Base-by-base conservation (phyloP, 2,329 filamentous ascomycete species). In the Coleophoma crateriformis region DNA sequence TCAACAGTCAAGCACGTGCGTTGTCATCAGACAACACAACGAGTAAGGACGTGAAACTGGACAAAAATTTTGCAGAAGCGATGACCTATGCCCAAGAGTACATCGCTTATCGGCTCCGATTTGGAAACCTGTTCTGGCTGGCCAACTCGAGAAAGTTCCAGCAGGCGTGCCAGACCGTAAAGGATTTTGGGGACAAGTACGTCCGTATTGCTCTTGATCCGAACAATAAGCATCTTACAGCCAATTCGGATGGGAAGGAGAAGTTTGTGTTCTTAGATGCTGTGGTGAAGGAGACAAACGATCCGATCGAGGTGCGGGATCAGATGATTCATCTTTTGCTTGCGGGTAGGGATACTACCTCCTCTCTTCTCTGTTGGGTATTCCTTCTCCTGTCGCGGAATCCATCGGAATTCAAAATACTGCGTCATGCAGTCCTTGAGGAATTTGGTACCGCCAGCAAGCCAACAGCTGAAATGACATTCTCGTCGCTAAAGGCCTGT, bases 241-340 rank as follows among this genome's bases (percentile, higher is more conserved):
- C 27, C 1, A 12, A 33, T 13, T 14, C 37, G 1, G 51, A 48
- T 2, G 41, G 54, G 35, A 54, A 63, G 20, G 44, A 57, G 32
- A 66, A 65, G 20, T 72, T 67, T 51, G 58, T 72, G 4, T 69
- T 75, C 39, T 53, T 73, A 3, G 58, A 75, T 50, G 78, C 79
- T 53, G 61, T 85, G 22, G 70, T 77, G 10, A 66, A 72, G 37
- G 66, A 73, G 37, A 70, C 67, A 0, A 58, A 64, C n/a, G 66
- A 75, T 57, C 60, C 63, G 1, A 58, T 53, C 2, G 57, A 65
- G n/a, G 49, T 73, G 0, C 55, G 67, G 7, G 67, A 69, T 50
- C 65, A 72, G 48, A 43, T 59, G 4, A 47, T 68, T 1, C 61
- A 63, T 19, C 60, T 71, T 15, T 58, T 73, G 3, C 48, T 62